Evolutionary conservation across 2,329 filamentous ascomycete species (phyloP).

Genomic region (Escovopsis sp.): DNA sequence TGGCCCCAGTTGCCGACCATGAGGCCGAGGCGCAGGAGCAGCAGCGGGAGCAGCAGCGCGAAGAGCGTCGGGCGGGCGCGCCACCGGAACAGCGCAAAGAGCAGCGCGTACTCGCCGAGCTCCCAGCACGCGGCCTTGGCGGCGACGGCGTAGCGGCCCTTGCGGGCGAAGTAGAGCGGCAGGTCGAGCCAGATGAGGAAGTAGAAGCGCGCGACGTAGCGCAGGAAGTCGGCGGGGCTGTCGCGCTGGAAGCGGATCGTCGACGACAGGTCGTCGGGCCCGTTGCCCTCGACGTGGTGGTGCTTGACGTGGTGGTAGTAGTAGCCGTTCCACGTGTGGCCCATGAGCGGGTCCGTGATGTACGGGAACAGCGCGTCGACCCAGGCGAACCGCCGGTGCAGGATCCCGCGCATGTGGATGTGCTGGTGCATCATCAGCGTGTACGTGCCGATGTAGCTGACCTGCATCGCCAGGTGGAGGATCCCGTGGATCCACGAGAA

Average conservation of each 20-base stretch:
- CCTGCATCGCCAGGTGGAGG: conserved; percentile 49
- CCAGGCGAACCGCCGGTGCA: conserved; percentile 36
- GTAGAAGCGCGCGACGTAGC: conserved; percentile 60
- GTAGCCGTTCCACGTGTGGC: conserved; percentile 75
- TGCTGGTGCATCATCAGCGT: conserved; percentile 77
- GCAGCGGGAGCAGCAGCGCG: conserved; percentile 51
- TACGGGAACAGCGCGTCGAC: conserved; percentile 59
- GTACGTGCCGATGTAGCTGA: conserved; percentile 57
- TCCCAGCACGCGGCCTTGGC: conserved; percentile 48
- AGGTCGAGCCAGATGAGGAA: conserved; percentile 63
- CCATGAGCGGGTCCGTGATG: conserved; percentile 59
- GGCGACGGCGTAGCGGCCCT: conserved; percentile 40
- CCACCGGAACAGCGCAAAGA: conserved; percentile 33
- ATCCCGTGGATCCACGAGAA: conserved; percentile 57
- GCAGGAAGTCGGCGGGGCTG: conserved; percentile 47
- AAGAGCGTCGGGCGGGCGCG: conserved; percentile 46
- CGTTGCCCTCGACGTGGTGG: conserved; percentile 71
- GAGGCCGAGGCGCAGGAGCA: conserved; percentile 51
- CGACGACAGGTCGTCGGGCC: conserved; percentile 59
- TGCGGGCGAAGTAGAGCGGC: conserved; percentile 56
- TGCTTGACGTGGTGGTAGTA: conserved; percentile 80
- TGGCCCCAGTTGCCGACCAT: conserved; percentile 82
- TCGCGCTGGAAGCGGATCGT: conserved; percentile 68
- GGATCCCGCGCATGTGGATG: conserved; percentile 60
- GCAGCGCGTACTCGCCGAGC: conserved; percentile 35